phyloP scores from a whole-genome alignment of 2,329 filamentous ascomycete genomes.

The Hypoxylon sp. region DNA sequence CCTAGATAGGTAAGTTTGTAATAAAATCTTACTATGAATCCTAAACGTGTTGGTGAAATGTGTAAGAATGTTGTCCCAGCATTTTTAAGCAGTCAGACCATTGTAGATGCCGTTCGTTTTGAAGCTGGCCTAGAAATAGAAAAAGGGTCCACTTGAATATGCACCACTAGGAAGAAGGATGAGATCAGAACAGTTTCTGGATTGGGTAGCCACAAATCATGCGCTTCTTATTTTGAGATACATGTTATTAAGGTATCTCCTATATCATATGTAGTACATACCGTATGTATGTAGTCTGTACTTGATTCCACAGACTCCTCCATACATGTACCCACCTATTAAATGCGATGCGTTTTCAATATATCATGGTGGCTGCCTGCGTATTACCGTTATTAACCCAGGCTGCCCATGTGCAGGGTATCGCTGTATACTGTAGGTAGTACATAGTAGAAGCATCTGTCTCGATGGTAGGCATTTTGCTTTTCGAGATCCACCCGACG shows the following conservation, averaged over 20 bases:
- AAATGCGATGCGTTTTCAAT: slow-evolving; percentile 11
- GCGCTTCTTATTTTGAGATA: slow-evolving; percentile 24
- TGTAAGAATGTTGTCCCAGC: slow-evolving; percentile 26
- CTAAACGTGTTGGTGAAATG: slow-evolving; percentile 20
- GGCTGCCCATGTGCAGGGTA: neutral
- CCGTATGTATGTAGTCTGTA: neutral
- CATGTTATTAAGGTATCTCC: neutral
- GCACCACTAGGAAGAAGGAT: slow-evolving; percentile 37
- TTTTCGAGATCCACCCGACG: slow-evolving; percentile 20
- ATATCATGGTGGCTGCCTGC: slow-evolving; percentile 20
- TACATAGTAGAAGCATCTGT: slow-evolving; percentile 1
- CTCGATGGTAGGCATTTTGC: slow-evolving; percentile 16
- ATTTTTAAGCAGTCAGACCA: slow-evolving; percentile 25
- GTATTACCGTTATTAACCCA: slow-evolving; percentile 3
- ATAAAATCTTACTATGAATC: slow-evolving; percentile 24
- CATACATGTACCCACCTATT: slow-evolving; percentile 11
- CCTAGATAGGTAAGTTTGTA: slow-evolving; percentile 13
- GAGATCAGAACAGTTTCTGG: slow-evolving; percentile 21
- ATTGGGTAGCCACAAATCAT: slow-evolving; percentile 28
- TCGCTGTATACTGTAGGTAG: neutral
- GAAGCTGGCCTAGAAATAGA: slow-evolving; percentile 26
- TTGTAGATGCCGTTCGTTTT: slow-evolving; percentile 14
- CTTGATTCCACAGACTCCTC: slow-evolving; percentile 1
- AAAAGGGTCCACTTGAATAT: slow-evolving; percentile 31
- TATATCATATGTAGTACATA: neutral